Conservation (phyloP, 2,329 filamentous ascomycete species). For the Alternaria viburni region DNA sequence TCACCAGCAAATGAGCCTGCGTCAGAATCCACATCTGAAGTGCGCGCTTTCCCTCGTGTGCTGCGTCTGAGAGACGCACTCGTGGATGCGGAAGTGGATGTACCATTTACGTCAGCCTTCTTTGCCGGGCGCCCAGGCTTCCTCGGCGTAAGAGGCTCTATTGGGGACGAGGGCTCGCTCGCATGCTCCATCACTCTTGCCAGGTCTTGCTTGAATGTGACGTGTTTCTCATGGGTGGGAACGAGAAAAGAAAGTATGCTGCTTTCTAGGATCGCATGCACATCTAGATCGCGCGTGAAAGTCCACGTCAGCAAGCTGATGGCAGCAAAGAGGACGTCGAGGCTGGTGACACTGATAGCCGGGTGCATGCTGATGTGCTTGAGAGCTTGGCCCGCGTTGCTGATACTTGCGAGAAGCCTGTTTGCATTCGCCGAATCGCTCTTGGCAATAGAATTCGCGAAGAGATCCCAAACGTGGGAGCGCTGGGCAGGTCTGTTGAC, state of each 20-base stretch:
- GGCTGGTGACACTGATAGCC: constrained; percentile 62
- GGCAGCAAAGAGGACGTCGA: constrained; percentile 64
- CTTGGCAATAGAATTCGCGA: constrained; percentile 52
- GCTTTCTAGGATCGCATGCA: constrained; percentile 56
- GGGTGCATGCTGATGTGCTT: constrained; percentile 63
- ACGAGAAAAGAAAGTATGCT: constrained; percentile 39
- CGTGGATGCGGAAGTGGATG: constrained; percentile 10
- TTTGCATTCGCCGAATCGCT: constrained; percentile 48
- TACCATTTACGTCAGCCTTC: constrained; percentile 27
- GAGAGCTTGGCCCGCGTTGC: constrained; percentile 49
- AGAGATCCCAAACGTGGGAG: constrained; percentile 43
- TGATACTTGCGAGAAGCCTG: constrained; percentile 34
- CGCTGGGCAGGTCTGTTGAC: constrained; percentile 58
- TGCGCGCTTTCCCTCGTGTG: constrained; percentile 20
- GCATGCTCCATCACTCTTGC: constrained; percentile 12
- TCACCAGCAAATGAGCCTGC: constrained; percentile 23
- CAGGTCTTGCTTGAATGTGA: constrained; percentile 25
- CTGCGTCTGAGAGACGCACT: constrained; percentile 26
- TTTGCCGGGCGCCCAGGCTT: constrained; percentile 37
- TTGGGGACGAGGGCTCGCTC: constrained; percentile 5
- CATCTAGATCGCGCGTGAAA: constrained; percentile 60
- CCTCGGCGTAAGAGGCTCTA: constrained; percentile 25
- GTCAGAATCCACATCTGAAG: constrained; percentile 28
- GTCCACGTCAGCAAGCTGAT: constrained; percentile 64
- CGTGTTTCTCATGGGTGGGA: constrained; percentile 36